Conservation (phyloP, 2,329 filamentous ascomycete species). For the Dothideomycetidae sp. region DNA sequence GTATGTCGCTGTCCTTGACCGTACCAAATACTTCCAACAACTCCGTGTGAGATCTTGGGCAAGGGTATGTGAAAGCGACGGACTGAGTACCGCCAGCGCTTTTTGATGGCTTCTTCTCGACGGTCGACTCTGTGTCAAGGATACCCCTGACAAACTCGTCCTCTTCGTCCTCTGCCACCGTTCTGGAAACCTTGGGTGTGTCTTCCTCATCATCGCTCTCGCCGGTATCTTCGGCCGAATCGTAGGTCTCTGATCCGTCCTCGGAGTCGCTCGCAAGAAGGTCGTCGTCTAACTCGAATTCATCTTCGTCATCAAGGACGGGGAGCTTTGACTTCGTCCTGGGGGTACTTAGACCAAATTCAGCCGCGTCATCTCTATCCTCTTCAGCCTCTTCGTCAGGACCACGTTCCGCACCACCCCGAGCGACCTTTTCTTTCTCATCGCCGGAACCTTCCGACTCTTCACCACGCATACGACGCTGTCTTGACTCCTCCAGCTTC, state of each 20-base stretch:
- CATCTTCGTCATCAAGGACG: slow-evolving; percentile 83
- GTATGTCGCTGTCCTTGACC: slow-evolving; percentile 48
- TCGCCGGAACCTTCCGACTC: slow-evolving; percentile 47
- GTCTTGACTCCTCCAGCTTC: slow-evolving; percentile 67
- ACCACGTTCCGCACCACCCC: slow-evolving; percentile 26
- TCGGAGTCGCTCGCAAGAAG: slow-evolving; percentile 66
- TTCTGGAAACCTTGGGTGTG: slow-evolving; percentile 20
- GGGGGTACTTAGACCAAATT: slow-evolving; percentile 48
- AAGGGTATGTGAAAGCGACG: slow-evolving; percentile 73
- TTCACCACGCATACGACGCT: slow-evolving; percentile 78
- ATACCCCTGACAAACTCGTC: slow-evolving; percentile 34
- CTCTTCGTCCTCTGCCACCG: slow-evolving; percentile 28
- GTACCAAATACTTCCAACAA: slow-evolving; percentile 50
- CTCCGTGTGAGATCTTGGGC: slow-evolving; percentile 64
- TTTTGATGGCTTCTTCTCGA: slow-evolving; percentile 11
- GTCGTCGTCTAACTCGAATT: slow-evolving; percentile 82
- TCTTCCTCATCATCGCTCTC: slow-evolving; percentile 21
- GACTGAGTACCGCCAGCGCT: slow-evolving; percentile 30
- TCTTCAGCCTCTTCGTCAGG: slow-evolving; percentile 22
- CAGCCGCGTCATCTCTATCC: slow-evolving; percentile 41
- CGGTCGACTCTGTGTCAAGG: slow-evolving; percentile 17
- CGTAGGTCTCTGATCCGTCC: slow-evolving; percentile 17
- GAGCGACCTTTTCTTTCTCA: slow-evolving; percentile 48
- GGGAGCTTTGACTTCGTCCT: slow-evolving; percentile 27
- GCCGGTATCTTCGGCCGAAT: slow-evolving; percentile 18